Evolutionary conservation across 805 yeast genomes (phyloP), one percentile per base, ranked within the genome.

Genomic region (Kodamaea hsintzibuensis): DNA sequence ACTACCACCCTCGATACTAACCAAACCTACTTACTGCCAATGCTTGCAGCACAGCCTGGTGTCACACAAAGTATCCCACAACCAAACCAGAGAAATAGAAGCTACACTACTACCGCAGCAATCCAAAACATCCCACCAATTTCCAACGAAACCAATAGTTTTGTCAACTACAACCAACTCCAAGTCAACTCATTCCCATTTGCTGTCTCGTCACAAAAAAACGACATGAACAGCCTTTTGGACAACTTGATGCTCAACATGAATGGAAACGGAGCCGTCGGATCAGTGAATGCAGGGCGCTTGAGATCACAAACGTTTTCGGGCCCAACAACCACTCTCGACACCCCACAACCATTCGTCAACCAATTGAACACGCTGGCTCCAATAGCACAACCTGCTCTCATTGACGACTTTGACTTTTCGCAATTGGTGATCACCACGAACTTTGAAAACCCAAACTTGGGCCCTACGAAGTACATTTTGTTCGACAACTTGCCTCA

Each of bases 401-500:
- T 57, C 27, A 48, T 49, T 27, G 92, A 88, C 63, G 84, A 85
- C 55, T 71, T 83, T 42, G 86, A 86, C 58, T 83, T 86, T 53
- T 70, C 80, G 27, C 74, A 79, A 38, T 72, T 86, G 42, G 77
- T 82, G 42, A 77, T 87, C 72, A 85, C 87, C n/a, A 84, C 92
- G 1, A 83, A 88, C 42, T 83, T 84, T 60, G 87, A 85, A 52
- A 90, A 87, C 63, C 79, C 89, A 2, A 74, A 83, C 45, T 66
- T 90, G 60, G 84, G 88, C 14, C 96, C 96, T 14, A 85, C 96
- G 0, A 83, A 87, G 60, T 84, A 90, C 10, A 76, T 93, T 45
- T 78, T 92, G 58, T 76, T 95, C 52, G 89, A 91, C 45, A 91
- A 92, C 64, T 78, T 93, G 50, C 98, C 98, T 10, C 78, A 84